phyloP scores from a whole-genome alignment of 768 basidiomycete species.

The Lactifluus pinguis region DNA sequence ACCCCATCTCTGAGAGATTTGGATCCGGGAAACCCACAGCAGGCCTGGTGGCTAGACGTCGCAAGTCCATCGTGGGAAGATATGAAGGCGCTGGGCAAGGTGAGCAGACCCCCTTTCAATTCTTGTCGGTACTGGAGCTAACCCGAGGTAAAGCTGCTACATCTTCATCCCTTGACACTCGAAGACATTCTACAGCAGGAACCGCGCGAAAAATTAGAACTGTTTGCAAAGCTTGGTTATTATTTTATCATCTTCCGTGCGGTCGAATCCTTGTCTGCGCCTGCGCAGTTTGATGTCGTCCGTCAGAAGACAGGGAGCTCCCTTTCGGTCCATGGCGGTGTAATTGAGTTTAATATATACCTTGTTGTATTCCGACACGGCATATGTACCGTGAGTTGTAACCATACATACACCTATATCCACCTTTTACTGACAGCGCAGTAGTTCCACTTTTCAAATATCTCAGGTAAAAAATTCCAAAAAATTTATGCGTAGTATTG shows the following conservation, averaged over 20 bases:
- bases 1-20: slow-evolving; percentile 8
- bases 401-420: not conserved
- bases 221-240: slow-evolving; percentile 82
- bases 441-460: slow-evolving; percentile 87
- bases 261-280: slow-evolving; percentile 48
- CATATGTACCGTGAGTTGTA: slow-evolving; percentile 54
- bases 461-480: slow-evolving; percentile 40
- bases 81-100: slow-evolving; percentile 79
- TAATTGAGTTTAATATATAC: slow-evolving; percentile 82
- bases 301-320: slow-evolving; percentile 21
- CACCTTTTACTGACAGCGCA: not conserved
- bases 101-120: slow-evolving; percentile 23
- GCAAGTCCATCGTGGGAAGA: slow-evolving; percentile 84
- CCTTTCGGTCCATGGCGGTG: slow-evolving; percentile 32
- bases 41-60: slow-evolving; percentile 88
- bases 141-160: slow-evolving; percentile 47
- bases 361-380: slow-evolving; percentile 84
- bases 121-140: not conserved
- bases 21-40: slow-evolving; percentile 23
- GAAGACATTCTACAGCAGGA: slow-evolving; percentile 92
- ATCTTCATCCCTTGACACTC: slow-evolving; percentile 84
- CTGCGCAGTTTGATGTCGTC: slow-evolving; percentile 30
- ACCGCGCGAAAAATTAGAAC: slow-evolving; percentile 83
- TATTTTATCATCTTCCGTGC: slow-evolving; percentile 86
- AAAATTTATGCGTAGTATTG: slow-evolving; percentile 5